Percentiles rank a stretch among this genome's conserved stretches.
These are phyloP conservation scores for Blastobotrys arbuscula DNA, from an alignment of 1,139 yeast genomes.

Conservation along the genomic window DNA sequence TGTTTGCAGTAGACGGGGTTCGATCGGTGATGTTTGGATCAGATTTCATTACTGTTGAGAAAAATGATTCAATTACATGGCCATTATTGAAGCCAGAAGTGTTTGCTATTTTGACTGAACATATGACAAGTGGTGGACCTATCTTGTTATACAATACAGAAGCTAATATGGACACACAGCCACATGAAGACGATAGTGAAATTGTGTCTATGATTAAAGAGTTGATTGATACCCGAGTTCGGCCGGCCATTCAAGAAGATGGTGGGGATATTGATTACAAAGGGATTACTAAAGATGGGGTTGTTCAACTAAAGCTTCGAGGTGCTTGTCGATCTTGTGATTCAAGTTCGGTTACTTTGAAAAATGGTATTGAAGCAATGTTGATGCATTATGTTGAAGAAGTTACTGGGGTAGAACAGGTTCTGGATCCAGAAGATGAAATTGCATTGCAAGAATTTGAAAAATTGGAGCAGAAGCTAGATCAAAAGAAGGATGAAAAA, in stretches of 20 bases:
- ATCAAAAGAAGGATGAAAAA: constrained; percentile 18
- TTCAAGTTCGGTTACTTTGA: constrained; percentile 68
- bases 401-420: constrained; percentile 68
- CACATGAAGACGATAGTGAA: constrained; percentile 62
- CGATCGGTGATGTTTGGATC: constrained; percentile 84
- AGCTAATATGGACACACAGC: constrained; percentile 44
- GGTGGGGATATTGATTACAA: constrained; percentile 76
- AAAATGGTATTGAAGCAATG: constrained; percentile 80
- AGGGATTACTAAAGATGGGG: constrained; percentile 63
- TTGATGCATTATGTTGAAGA: constrained; percentile 80
- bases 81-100: constrained; percentile 80
- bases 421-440: constrained; percentile 54
- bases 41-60: constrained; percentile 81
- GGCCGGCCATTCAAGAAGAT: constrained; percentile 83
- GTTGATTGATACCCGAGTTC: constrained; percentile 82
- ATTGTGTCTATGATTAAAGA: constrained; percentile 90
- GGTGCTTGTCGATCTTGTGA: constrained; percentile 85
- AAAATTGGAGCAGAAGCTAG: constrained; percentile 46
- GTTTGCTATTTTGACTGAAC: constrained; percentile 77
- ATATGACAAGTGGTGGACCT: constrained; percentile 68
- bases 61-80: constrained; percentile 56
- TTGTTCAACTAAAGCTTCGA: constrained; percentile 65
- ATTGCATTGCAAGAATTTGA: constrained; percentile 65
- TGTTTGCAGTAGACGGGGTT: constrained; percentile 83
- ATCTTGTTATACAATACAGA: constrained; percentile 43